phyloP scores from a whole-genome alignment of 2,329 filamentous ascomycete genomes.

The Nothopassalora personata region DNA sequence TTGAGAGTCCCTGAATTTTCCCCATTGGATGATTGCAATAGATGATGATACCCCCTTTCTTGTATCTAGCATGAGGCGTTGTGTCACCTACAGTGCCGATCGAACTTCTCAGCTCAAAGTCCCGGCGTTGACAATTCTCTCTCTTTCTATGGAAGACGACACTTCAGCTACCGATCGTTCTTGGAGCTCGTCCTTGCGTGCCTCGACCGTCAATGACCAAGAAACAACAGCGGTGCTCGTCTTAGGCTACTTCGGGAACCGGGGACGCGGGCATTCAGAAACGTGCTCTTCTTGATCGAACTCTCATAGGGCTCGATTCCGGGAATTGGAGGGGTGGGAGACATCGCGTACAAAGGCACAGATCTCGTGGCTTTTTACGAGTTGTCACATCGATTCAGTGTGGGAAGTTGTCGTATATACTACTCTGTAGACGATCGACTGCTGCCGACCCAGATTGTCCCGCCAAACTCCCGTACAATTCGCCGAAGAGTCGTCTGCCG shows the following conservation, averaged over 20 bases:
- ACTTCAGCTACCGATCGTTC: neutral
- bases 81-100: neutral
- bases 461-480: too few species aligned
- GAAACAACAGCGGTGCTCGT: neutral
- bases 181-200: neutral
- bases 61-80: neutral
- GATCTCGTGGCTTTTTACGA: too few species aligned
- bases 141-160: neutral
- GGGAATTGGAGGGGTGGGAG: too few species aligned
- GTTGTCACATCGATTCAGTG: too few species aligned
- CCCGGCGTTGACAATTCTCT: neutral
- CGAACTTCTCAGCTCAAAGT: neutral
- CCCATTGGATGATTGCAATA: constrained; percentile 2
- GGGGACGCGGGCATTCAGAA: too few species aligned
- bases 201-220: neutral
- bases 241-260: neutral
- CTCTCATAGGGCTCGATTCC: too few species aligned
- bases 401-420: too few species aligned
- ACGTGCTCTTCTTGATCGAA: too few species aligned
- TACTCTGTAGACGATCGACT: too few species aligned
- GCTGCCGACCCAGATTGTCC: too few species aligned
- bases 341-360: too few species aligned
- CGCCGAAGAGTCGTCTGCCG: too few species aligned
- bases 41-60: constrained; percentile 6
- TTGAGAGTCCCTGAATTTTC: constrained; percentile 11